These are phyloP conservation scores for Fusarium dimerum DNA, from an alignment of 2,329 filamentous ascomycete genomes.

Conservation along the genomic window DNA sequence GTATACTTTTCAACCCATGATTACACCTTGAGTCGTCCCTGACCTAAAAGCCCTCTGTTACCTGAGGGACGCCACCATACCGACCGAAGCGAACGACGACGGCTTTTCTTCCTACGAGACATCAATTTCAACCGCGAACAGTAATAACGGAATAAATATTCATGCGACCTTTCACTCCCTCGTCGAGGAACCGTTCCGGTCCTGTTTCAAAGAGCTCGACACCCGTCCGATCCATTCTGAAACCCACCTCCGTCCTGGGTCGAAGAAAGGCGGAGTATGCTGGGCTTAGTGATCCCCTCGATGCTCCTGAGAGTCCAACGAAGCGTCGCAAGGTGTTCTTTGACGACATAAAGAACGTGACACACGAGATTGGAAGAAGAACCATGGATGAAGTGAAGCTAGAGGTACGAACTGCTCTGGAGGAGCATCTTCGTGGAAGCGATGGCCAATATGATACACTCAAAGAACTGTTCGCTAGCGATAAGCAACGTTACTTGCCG, in stretches of 20 bases:
- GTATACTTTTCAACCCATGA: conserved; percentile 25
- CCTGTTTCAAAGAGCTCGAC: conserved; percentile 37
- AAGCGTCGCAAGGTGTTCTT: conserved; percentile 61
- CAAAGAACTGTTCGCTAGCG: conserved; percentile 58
- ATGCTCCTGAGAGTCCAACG: conserved; percentile 43
- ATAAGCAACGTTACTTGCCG: conserved; percentile 43
- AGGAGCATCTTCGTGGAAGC: conserved; percentile 57
- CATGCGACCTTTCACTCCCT: conserved; percentile 36
- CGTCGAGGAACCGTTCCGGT: conserved; percentile 36
- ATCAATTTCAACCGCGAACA: conserved; percentile 1
- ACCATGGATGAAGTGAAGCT: conserved; percentile 57
- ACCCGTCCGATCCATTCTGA: conserved; percentile 56
- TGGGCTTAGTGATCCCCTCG: conserved; percentile 41
- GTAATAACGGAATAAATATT: conserved; percentile 3
- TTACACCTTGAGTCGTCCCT: conserved; percentile 19
- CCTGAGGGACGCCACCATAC: conserved; percentile 28
- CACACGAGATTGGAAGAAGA: conserved; percentile 55
- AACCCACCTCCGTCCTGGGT: conserved; percentile 47
- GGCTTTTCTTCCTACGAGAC: not conserved
- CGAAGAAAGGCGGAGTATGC: conserved; percentile 47
- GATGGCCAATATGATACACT: conserved; percentile 63
- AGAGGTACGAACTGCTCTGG: conserved; percentile 56
- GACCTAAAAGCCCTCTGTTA: conserved; percentile 21
- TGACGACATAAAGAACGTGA: conserved; percentile 57
- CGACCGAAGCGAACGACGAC: conserved; percentile 14